Percentiles rank a stretch among this genome's conserved stretches.
Conservation (phyloP, 176 grass and related monocot species). For the Oryza meyeriana region DNA sequence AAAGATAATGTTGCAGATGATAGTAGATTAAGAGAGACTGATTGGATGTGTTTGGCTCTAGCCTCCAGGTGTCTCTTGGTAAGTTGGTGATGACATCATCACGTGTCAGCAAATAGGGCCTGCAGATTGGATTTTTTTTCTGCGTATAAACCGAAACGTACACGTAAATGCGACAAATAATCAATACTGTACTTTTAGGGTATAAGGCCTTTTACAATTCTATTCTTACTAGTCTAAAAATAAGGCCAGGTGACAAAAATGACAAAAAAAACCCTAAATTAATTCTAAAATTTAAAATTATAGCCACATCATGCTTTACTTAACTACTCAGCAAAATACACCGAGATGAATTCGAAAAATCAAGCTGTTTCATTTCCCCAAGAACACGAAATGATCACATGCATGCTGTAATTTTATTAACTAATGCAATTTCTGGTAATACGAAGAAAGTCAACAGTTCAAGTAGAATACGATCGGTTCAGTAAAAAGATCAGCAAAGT, state of each 20-base stretch:
- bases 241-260: too few relatives aligned
- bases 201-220: fast-evolving
- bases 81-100: background rate
- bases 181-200: too few relatives aligned
- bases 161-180: too few relatives aligned
- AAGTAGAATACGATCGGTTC: background rate
- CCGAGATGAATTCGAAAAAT: background rate
- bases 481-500: background rate
- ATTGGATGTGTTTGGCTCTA: background rate
- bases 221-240: too few relatives aligned
- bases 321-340: background rate
- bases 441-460: background rate
- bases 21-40: background rate
- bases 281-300: background rate
- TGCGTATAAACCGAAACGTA: too few relatives aligned
- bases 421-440: background rate
- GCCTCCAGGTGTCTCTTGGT: background rate
- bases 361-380: background rate
- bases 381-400: background rate
- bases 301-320: background rate
- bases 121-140: too few relatives aligned
- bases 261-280: too few relatives aligned
- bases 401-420: background rate
- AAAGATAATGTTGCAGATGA: background rate
- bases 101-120: background rate